Evolutionary conservation across 1,284 basidiomycete genomes (phyloP).

Genomic region (Agaricales sp.): DNA sequence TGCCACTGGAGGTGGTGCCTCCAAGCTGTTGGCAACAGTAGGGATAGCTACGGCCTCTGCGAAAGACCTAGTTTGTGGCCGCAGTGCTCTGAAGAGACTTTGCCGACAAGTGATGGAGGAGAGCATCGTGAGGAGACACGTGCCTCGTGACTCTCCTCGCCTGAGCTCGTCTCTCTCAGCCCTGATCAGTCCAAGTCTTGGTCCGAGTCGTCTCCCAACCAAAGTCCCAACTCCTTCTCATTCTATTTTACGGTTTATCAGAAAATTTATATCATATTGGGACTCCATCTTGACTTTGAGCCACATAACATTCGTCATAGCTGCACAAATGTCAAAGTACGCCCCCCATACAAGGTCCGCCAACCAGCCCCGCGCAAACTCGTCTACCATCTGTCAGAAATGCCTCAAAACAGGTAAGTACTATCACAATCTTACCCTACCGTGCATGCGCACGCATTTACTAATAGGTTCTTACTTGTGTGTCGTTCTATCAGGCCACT

Average conservation of each 20-base stretch:
- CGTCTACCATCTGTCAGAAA: constrained; percentile 69
- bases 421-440: background rate
- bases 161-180: background rate
- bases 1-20: background rate
- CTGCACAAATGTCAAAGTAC: constrained; percentile 57
- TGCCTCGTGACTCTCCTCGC: background rate
- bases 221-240: no score
- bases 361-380: constrained; percentile 48
- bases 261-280: no score
- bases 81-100: background rate
- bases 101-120: background rate
- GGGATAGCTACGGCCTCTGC: background rate
- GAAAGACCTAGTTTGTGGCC: background rate
- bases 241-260: no score
- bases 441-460: background rate
- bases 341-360: constrained; percentile 58
- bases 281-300: background rate
- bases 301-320: background rate
- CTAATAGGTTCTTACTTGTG: background rate
- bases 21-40: background rate
- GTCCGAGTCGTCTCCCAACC: background rate
- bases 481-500: constrained; percentile 50
- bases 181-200: background rate
- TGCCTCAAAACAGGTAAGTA: constrained; percentile 53
- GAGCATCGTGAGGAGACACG: background rate